Percentiles rank a stretch among this genome's conserved stretches.
Evolutionary conservation across 2,329 filamentous ascomycete genomes (phyloP).

Genomic region (Harringtonia lauricola): DNA sequence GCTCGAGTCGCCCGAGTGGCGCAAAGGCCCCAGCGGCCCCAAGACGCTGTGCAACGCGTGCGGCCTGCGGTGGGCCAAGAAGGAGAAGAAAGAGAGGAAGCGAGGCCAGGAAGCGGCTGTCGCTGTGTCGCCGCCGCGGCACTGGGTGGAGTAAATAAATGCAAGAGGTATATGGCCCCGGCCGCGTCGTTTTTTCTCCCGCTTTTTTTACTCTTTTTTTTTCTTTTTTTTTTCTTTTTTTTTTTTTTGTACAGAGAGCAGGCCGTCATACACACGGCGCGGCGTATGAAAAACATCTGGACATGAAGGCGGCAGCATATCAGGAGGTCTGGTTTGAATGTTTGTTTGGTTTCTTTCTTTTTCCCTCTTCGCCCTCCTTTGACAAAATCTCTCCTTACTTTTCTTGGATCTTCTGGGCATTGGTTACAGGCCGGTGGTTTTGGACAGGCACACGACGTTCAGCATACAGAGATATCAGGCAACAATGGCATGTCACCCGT

Average conservation of each 20-base stretch:
- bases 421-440: too few relatives aligned
- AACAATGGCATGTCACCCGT: not conserved
- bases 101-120: slow-evolving; percentile 1
- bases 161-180: too few relatives aligned
- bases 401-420: too few relatives aligned
- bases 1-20: slow-evolving; percentile 88
- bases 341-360: too few relatives aligned
- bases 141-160: not conserved
- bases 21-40: slow-evolving; percentile 83
- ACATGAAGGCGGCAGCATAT: too few relatives aligned
- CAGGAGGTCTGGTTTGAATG: too few relatives aligned
- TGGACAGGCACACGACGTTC: too few relatives aligned
- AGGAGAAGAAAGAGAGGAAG: slow-evolving; percentile 43
- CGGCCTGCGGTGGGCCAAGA: slow-evolving; percentile 66
- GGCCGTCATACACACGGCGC: not conserved
- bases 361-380: too few relatives aligned
- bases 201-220: not conserved
- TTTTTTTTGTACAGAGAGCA: not conserved
- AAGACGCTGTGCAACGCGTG: slow-evolving; percentile 96
- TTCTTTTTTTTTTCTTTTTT: not conserved
- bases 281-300: too few relatives aligned
- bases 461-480: not conserved
- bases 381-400: too few relatives aligned
- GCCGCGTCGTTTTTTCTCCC: too few relatives aligned
- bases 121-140: not conserved